Evolutionary conservation across 495 filamentous ascomycete genomes (phyloP).

Genomic region (Xylaria nigripes): DNA sequence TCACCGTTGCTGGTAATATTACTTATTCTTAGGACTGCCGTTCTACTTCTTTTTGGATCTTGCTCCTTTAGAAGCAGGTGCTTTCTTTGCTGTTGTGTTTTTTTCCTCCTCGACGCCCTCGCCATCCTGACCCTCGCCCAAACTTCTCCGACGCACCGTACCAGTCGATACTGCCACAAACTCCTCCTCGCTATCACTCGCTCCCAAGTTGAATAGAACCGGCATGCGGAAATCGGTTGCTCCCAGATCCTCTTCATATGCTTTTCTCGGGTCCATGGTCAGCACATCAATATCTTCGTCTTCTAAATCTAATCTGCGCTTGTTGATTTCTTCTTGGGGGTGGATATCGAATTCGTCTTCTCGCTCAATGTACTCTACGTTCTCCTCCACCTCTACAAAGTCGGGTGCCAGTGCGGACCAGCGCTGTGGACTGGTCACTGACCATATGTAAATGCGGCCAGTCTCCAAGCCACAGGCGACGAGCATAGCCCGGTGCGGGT

Average conservation of each 20-base stretch:
- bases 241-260: constrained; percentile 47
- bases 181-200: constrained; percentile 74
- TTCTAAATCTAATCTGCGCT: constrained; percentile 78
- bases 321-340: constrained; percentile 88
- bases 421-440: constrained; percentile 80
- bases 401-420: constrained; percentile 97
- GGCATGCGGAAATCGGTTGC: constrained; percentile 67
- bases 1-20: not conserved
- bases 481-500: constrained; percentile 79
- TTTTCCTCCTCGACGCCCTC: constrained; percentile 33
- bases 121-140: constrained; percentile 38
- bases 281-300: constrained; percentile 81
- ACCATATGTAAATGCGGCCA: constrained; percentile 88
- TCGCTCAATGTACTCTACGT: constrained; percentile 87
- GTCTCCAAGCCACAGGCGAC: constrained; percentile 85
- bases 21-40: not conserved
- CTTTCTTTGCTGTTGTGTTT: constrained; percentile 26
- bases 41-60: constrained; percentile 24
- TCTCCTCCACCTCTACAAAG: constrained; percentile 96
- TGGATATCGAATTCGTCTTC: constrained; percentile 99
- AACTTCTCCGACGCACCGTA: constrained; percentile 68
- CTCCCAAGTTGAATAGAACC: constrained; percentile 71
- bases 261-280: constrained; percentile 59
- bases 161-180: constrained; percentile 77
- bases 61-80: constrained; percentile 14